These are phyloP conservation scores for Lecanosticta acicola DNA, from an alignment of 2,329 filamentous ascomycete genomes.

Conservation along the genomic window DNA sequence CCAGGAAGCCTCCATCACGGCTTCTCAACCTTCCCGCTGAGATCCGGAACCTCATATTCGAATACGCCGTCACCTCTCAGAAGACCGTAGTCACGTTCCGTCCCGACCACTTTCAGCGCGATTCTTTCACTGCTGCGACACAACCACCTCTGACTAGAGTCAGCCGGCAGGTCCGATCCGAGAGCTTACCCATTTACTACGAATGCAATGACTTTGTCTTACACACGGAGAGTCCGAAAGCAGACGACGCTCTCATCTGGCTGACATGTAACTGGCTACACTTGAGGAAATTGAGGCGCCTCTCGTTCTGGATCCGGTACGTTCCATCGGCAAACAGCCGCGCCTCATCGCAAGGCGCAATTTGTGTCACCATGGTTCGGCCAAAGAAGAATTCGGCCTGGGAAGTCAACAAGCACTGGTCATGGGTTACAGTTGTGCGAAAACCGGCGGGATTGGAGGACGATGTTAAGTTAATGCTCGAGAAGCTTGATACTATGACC, in stretches of 20 bases:
- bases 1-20: constrained; percentile 3
- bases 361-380: constrained; percentile 18
- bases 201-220: constrained; percentile 28
- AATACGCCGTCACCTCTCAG: constrained; percentile 21
- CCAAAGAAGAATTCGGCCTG: constrained; percentile 15
- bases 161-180: constrained; percentile 24
- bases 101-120: constrained; percentile 27
- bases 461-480: constrained; percentile 23
- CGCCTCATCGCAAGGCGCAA: constrained; percentile 18
- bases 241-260: constrained; percentile 25
- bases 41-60: constrained; percentile 24
- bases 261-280: constrained; percentile 18
- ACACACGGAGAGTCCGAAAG: constrained; percentile 28
- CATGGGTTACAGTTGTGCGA: constrained; percentile 28
- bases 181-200: constrained; percentile 29
- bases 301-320: constrained; percentile 30
- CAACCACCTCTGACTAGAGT: constrained; percentile 27
- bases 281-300: constrained; percentile 14
- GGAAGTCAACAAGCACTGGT: constrained; percentile 22
- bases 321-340: constrained; percentile 13
- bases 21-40: constrained; percentile 25
- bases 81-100: constrained; percentile 27
- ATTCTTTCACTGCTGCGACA: constrained; percentile 22
- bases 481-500: constrained; percentile 12
- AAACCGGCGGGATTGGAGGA: constrained; percentile 17